Percentiles rank a stretch among this genome's conserved stretches.
phyloP scores from a whole-genome alignment of 2,329 filamentous ascomycete genomes.

The Cercospora zeina region DNA sequence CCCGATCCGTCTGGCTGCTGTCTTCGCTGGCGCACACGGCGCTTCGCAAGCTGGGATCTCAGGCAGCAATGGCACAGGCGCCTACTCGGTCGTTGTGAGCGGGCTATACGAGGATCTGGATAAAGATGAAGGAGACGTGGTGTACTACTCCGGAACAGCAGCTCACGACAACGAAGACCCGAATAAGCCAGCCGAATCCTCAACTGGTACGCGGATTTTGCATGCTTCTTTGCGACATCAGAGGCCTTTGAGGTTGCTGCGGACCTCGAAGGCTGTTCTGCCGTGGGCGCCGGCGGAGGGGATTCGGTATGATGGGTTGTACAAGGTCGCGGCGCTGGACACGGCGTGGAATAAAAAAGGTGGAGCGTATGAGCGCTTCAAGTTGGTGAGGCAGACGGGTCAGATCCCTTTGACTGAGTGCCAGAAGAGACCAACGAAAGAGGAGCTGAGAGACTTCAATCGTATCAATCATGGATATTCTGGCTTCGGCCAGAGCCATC shows the following conservation, averaged over 20 bases:
- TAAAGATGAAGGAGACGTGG: conserved; percentile 27
- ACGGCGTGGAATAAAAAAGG: conserved; percentile 29
- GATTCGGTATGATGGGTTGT: conserved; percentile 35
- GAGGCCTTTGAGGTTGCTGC: conserved; percentile 31
- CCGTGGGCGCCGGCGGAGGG: conserved; percentile 27
- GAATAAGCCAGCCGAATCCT: conserved; percentile 20
- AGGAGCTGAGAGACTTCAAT: conserved; percentile 28
- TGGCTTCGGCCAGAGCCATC: not conserved
- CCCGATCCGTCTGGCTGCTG: conserved; percentile 29
- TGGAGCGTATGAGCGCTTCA: conserved; percentile 36
- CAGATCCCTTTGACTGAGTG: conserved; percentile 22
- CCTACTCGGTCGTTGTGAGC: conserved; percentile 33
- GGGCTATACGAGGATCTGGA: conserved; percentile 34
- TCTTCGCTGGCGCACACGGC: conserved; percentile 35
- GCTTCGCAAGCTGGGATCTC: conserved; percentile 31
- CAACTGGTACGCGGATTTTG: conserved; percentile 26
- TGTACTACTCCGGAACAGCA: conserved; percentile 35
- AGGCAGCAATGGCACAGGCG: conserved; percentile 26
- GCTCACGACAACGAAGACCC: conserved; percentile 33
- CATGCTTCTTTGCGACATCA: conserved; percentile 21
- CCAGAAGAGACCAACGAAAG: conserved; percentile 23
- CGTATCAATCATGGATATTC: conserved; percentile 27
- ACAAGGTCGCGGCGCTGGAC: conserved; percentile 23
- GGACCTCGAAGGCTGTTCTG: conserved; percentile 22
- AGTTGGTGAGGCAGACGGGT: conserved; percentile 23